phyloP scores from a whole-genome alignment of 805 yeast genomes.

The Wickerhamiella qilinensis region DNA sequence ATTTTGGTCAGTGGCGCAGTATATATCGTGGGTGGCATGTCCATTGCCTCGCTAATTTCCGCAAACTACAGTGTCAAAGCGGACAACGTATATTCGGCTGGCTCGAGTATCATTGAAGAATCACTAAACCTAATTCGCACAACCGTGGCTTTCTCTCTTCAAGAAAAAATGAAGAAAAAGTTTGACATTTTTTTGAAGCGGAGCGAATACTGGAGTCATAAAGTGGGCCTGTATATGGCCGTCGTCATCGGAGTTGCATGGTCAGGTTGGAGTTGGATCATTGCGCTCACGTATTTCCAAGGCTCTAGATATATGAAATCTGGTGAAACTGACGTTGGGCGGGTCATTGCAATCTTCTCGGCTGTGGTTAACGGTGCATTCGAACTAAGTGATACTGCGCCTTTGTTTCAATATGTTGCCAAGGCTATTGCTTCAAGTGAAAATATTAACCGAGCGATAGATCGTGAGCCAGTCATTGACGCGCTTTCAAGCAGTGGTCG shows the following conservation, averaged over 20 bases:
- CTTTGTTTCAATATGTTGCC: constrained; percentile 13
- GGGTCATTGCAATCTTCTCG: constrained; percentile 10
- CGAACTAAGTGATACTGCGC: constrained; percentile 17
- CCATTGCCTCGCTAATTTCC: constrained; percentile 14
- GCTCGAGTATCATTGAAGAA: constrained; percentile 25
- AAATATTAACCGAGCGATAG: constrained; percentile 19
- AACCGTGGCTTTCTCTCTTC: constrained; percentile 23
- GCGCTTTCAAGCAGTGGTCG: constrained; percentile 12
- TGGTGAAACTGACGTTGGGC: constrained; percentile 9
- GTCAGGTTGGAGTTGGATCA: constrained; percentile 12
- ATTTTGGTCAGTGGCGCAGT: constrained; percentile 19
- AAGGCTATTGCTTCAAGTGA: constrained; percentile 18
- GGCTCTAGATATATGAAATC: constrained; percentile 16
- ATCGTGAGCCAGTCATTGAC: constrained; percentile 18
- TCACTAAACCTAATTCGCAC: constrained; percentile 23
- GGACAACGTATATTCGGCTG: constrained; percentile 13
- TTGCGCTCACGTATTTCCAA: constrained; percentile 21
- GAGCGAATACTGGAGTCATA: no score
- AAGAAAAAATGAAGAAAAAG: constrained; percentile 12
- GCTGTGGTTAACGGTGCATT: constrained; percentile 18
- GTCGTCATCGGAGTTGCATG: constrained; percentile 14
- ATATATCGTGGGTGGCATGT: constrained; percentile 15
- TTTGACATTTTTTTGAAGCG: constrained; percentile 12
- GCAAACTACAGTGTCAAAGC: constrained; percentile 5
- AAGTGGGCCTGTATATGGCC: constrained; percentile 10